A percentile compares a stretch with the other conserved stretches of the same genome.
phyloP scores from a whole-genome alignment of 306 rosid genomes.

The Begonia peltatifolia region DNA sequence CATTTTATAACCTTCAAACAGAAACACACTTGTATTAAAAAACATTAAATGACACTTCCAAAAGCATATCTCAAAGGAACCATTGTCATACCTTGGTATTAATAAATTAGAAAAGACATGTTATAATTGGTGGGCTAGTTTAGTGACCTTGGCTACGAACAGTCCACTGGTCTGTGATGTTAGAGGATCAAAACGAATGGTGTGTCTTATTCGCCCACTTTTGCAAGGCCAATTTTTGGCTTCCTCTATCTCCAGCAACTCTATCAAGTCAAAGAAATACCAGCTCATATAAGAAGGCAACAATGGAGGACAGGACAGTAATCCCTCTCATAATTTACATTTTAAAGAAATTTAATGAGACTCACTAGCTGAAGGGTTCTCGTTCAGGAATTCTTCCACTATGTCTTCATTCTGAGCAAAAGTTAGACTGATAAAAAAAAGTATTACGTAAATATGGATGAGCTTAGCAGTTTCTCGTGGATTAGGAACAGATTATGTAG shows the following conservation, averaged over 20 bases:
- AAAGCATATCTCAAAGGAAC: no score
- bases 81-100: no score
- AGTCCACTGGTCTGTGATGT: slow-evolving; percentile 80
- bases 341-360: slow-evolving; percentile 7
- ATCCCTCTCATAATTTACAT: no score
- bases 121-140: slow-evolving; percentile 4
- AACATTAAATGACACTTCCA: no score
- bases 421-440: slow-evolving; percentile 45
- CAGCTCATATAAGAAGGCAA: no score
- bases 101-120: no score
- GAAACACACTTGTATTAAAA: no score
- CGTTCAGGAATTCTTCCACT: slow-evolving; percentile 68
- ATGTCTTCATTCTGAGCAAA: slow-evolving; percentile 80
- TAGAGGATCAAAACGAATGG: slow-evolving; percentile 61
- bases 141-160: slow-evolving; percentile 56
- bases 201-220: slow-evolving; percentile 36
- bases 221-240: slow-evolving; percentile 77
- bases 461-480: background rate
- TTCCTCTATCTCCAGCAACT: slow-evolving; percentile 44
- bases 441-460: slow-evolving; percentile 1
- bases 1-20: no score
- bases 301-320: no score
- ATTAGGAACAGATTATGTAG: slow-evolving; percentile 1
- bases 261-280: slow-evolving; percentile 14
- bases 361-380: slow-evolving; percentile 55